Percentiles rank a stretch among this genome's conserved stretches.
phyloP scores from a whole-genome alignment of 495 filamentous ascomycete genomes.

The Daldinia loculata region DNA sequence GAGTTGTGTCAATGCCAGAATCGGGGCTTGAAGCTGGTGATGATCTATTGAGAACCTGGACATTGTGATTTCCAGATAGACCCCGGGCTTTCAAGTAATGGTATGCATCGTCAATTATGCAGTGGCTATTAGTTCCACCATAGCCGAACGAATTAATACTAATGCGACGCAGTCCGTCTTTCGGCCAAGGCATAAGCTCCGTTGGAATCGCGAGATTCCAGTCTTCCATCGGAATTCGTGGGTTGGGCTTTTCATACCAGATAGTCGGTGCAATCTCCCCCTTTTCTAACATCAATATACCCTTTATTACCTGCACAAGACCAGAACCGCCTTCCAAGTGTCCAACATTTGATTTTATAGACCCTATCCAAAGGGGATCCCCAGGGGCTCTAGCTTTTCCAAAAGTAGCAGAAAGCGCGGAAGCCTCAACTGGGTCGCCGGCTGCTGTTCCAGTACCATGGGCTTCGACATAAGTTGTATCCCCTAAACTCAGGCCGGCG shows the following conservation, averaged over 20 bases:
- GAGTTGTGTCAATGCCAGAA: not conserved
- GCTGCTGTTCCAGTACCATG: slow-evolving; percentile 62
- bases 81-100: not conserved
- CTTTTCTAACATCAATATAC: slow-evolving; percentile 58
- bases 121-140: slow-evolving; percentile 15
- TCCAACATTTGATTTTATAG: slow-evolving; percentile 55
- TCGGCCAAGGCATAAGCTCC: not conserved
- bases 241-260: slow-evolving; percentile 53
- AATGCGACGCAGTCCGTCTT: not conserved
- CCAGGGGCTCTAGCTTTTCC: slow-evolving; percentile 46
- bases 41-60: not conserved
- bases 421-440: slow-evolving; percentile 63
- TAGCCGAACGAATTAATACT: slow-evolving; percentile 14
- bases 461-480: slow-evolving; percentile 59
- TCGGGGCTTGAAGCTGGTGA: not conserved
- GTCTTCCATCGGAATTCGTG: slow-evolving; percentile 30
- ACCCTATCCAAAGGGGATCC: slow-evolving; percentile 64
- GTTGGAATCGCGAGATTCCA: not conserved
- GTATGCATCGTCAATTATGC: slow-evolving; percentile 14
- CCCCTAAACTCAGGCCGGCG: slow-evolving; percentile 52
- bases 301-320: slow-evolving; percentile 59
- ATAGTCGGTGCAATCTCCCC: slow-evolving; percentile 53
- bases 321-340: slow-evolving; percentile 53
- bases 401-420: slow-evolving; percentile 54
- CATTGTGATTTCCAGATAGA: not conserved